phyloP scores from a whole-genome alignment of 768 basidiomycete species.

The Peribolospora kevripleyi region DNA sequence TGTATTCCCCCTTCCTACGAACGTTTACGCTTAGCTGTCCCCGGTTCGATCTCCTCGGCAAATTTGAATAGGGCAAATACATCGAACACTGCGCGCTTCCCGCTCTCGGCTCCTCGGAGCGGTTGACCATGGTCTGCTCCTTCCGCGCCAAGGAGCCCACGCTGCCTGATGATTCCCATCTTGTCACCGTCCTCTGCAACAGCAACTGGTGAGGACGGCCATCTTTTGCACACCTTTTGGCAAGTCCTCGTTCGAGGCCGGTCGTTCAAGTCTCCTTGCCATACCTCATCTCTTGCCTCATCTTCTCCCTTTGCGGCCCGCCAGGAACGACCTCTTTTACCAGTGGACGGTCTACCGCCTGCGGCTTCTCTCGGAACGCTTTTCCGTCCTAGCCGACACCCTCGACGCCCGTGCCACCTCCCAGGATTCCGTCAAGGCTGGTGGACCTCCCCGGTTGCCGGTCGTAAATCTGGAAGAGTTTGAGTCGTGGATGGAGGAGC shows the following conservation, averaged over 20 bases:
- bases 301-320: not conserved
- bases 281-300: not conserved
- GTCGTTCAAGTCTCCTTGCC: not conserved
- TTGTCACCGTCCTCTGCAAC: not conserved
- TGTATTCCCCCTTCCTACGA: too few relatives aligned
- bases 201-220: too few relatives aligned
- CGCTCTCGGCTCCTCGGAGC: not conserved
- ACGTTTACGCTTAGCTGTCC: too few relatives aligned
- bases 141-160: not conserved
- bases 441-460: too few relatives aligned
- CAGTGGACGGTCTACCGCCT: not conserved
- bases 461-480: too few relatives aligned
- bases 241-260: not conserved
- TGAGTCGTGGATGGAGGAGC: too few relatives aligned
- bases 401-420: too few relatives aligned
- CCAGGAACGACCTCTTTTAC: too few relatives aligned
- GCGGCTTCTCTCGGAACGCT: not conserved
- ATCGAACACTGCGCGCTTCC: not conserved
- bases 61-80: too few relatives aligned
- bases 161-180: not conserved
- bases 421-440: too few relatives aligned
- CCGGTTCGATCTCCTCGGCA: too few relatives aligned
- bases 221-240: too few relatives aligned
- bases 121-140: not conserved
- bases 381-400: not conserved